Evolutionary conservation across 495 filamentous ascomycete genomes (phyloP), one percentile per base, ranked within the genome.

Genomic region (Venustampulla echinocandica): DNA sequence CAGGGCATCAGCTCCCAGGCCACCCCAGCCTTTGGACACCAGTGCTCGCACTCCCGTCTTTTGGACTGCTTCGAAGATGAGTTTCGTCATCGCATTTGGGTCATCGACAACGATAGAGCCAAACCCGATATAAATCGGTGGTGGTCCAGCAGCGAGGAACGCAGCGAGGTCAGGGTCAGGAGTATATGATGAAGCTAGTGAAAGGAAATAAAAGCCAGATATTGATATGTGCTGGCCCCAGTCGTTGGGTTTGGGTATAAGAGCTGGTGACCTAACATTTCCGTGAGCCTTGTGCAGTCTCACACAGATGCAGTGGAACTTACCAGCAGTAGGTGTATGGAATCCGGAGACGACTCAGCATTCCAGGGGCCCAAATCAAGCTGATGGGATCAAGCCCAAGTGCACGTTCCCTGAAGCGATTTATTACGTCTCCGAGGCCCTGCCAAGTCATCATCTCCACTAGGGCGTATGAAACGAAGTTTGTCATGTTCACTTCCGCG

Each of bases 361-460:
- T 68, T 33, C 72, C 76, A 5, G 86, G 83, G 0, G 79, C 84
- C 67, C 76, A 79, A 15, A 81, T 71, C 0, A 80, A 62, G 52
- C 76, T 78, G 19, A 88, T 70, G 1, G 81, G 78, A 44, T 86
- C 80, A 3, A 87, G 65, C 14, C 75, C 77, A 3, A 87, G 65
- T n/a, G 72, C 72, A 44, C 75, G 69, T 42, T 77, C 73, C 10
- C 84, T 70, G 52, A 85, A 85, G 9, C 76, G 68, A 58, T 89
- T 89, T 47, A 87, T 77, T 2, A 90, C 64, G 55, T 87, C 83
- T 15, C 84, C 84, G 2, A 89, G 67, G 3, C 84, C 84, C 58
- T 89, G 82, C 82, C 82, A 87, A 33, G 81, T 80, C 75, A 90
- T 79, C 70, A 84, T 77, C 49, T 90, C 85, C 9, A 90, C 79